Evolutionary conservation across 805 yeast species (phyloP).

Genomic region (Torulaspora indica): DNA sequence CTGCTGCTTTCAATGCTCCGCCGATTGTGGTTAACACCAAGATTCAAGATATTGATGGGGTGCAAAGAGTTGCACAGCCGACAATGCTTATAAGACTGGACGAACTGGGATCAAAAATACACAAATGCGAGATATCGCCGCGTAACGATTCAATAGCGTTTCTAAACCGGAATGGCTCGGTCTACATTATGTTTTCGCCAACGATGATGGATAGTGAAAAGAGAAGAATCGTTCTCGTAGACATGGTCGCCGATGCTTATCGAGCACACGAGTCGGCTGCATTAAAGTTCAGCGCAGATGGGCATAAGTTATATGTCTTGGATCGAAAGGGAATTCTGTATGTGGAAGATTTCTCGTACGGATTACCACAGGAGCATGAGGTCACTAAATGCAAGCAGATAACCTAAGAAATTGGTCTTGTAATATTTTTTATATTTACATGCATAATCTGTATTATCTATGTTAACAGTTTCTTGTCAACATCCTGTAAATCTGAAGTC

Average conservation of each 20-base stretch:
- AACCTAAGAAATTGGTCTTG: constrained; percentile 22
- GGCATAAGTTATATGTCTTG: constrained; percentile 67
- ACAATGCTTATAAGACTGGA: constrained; percentile 57
- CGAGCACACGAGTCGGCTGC: constrained; percentile 75
- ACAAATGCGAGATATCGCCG: constrained; percentile 70
- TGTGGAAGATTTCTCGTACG: constrained; percentile 85
- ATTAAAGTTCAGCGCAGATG: constrained; percentile 69
- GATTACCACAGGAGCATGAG: constrained; percentile 64
- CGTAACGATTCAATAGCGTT: constrained; percentile 83
- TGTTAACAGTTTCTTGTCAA: constrained; percentile 1
- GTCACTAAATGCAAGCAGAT: constrained; percentile 63
- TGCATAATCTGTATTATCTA: background rate
- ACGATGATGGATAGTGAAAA: constrained; percentile 52
- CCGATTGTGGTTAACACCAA: constrained; percentile 65
- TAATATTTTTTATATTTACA: background rate
- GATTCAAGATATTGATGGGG: constrained; percentile 42
- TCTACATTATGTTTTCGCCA: constrained; percentile 63
- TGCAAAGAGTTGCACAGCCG: constrained; percentile 52
- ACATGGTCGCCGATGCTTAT: constrained; percentile 73
- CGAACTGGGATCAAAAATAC: constrained; percentile 78
- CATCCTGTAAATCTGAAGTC: background rate
- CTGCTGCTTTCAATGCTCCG: constrained; percentile 59
- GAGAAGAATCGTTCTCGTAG: constrained; percentile 49
- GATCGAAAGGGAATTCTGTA: constrained; percentile 79
- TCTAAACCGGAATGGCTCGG: constrained; percentile 70